Conservation (phyloP, 1,284 basidiomycete species). For the Sanghuangporus sanghuang region DNA sequence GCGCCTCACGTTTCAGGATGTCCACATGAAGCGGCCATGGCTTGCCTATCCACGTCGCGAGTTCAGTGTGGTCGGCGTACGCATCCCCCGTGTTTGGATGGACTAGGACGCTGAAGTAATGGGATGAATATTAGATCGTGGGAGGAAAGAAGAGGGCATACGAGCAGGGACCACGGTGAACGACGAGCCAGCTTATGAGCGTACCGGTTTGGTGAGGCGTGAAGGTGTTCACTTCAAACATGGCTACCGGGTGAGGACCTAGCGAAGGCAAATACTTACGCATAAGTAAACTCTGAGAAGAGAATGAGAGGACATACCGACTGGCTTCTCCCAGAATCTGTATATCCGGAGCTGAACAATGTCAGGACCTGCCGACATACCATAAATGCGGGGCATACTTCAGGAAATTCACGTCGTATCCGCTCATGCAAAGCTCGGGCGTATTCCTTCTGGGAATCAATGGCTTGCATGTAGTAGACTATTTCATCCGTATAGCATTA, state of each 20-base stretch:
- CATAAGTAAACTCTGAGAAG: not conserved
- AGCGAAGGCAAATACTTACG: not conserved
- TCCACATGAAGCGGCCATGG: conserved; percentile 50
- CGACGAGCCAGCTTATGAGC: conserved; percentile 58
- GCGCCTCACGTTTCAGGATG: conserved; percentile 1
- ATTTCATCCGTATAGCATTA: not conserved
- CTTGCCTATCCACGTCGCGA: conserved; percentile 65
- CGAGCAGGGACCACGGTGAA: conserved; percentile 64
- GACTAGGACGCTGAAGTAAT: conserved; percentile 49
- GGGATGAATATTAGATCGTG: not conserved
- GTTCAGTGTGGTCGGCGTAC: conserved; percentile 57
- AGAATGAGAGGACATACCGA: conserved; percentile 36
- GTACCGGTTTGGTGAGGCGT: conserved; percentile 61
- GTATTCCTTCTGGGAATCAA: conserved; percentile 40
- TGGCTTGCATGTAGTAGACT: conserved; percentile 55
- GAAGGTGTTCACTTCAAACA: conserved; percentile 70
- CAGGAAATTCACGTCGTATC: conserved; percentile 66
- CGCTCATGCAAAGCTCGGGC: conserved; percentile 60
- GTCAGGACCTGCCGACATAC: not conserved
- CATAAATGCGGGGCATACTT: conserved; percentile 32
- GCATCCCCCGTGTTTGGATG: conserved; percentile 68
- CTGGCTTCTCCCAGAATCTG: conserved; percentile 55
- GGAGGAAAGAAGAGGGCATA: conserved; percentile 30
- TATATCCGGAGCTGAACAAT: conserved; percentile 55
- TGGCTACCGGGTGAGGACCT: conserved; percentile 61